Conservation (phyloP, 2,329 filamentous ascomycete species). For the Cladophialophora chaetospira region DNA sequence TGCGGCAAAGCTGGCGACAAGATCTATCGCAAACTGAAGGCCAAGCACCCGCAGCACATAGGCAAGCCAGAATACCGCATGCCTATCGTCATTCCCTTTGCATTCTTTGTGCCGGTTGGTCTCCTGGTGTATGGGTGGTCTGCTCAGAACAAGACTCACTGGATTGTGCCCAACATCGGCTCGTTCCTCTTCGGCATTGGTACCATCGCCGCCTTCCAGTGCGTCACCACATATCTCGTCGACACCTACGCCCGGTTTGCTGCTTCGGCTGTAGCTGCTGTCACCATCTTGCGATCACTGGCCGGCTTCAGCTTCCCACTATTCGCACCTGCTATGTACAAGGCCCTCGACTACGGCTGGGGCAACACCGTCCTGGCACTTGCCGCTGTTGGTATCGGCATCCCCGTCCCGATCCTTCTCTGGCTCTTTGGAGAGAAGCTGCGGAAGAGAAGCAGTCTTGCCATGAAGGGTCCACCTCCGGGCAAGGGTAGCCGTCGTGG, state of each 20-base stretch:
- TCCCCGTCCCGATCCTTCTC: conserved; percentile 48
- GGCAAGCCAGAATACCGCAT: conserved; percentile 57
- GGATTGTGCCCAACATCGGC: conserved; percentile 52
- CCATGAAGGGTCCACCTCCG: conserved; percentile 28
- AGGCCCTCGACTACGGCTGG: conserved; percentile 43
- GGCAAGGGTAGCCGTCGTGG: conserved; percentile 26
- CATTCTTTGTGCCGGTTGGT: conserved; percentile 50
- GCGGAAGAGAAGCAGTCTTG: conserved; percentile 38
- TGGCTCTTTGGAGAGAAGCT: conserved; percentile 50
- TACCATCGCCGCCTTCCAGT: conserved; percentile 34
- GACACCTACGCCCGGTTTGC: conserved; percentile 51
- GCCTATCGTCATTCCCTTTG: conserved; percentile 56
- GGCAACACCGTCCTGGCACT: conserved; percentile 51
- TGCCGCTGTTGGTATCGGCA: conserved; percentile 42
- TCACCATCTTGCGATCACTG: conserved; percentile 50
- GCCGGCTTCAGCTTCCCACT: conserved; percentile 54
- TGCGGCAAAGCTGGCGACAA: conserved; percentile 49
- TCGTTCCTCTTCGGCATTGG: conserved; percentile 48
- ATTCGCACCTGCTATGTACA: conserved; percentile 49
- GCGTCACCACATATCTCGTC: conserved; percentile 41
- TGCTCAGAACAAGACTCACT: conserved; percentile 47
- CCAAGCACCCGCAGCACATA: conserved; percentile 30
- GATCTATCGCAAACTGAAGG: conserved; percentile 40
- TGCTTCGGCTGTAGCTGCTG: conserved; percentile 51
- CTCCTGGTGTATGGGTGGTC: conserved; percentile 56